Evolutionary conservation across 139 green algal species (phyloP).

Genomic region (Volvox africanus): DNA sequence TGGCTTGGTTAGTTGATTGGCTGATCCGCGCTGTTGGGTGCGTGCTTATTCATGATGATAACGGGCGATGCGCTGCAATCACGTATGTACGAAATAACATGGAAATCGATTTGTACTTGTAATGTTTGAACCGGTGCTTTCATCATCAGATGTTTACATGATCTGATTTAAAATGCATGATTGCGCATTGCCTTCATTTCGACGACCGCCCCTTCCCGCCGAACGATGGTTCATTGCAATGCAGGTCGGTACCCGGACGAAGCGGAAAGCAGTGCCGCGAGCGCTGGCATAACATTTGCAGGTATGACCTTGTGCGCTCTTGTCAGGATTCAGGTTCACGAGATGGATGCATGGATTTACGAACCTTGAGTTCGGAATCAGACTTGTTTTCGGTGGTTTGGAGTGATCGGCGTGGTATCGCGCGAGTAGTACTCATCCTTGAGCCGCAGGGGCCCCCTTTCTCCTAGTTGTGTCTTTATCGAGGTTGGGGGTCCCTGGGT

Average conservation of each 20-base stretch:
- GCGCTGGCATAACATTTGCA: conserved; percentile 33
- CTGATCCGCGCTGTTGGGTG: not conserved
- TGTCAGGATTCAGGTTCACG: no score
- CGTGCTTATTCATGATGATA: not conserved
- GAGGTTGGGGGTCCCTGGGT: no score
- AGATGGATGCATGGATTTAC: no score
- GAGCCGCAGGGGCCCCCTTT: no score
- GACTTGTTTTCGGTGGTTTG: no score
- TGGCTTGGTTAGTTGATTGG: not conserved
- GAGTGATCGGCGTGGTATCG: no score
- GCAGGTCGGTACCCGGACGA: conserved; percentile 17
- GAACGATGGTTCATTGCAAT: not conserved
- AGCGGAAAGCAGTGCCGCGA: conserved; percentile 35
- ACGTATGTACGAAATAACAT: not conserved
- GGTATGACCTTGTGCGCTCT: not conserved
- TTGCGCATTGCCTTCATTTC: not conserved
- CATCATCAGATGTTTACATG: not conserved
- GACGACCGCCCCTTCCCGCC: no score
- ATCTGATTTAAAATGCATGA: not conserved
- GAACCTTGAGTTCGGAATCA: no score
- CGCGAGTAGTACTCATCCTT: no score
- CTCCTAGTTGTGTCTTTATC: no score
- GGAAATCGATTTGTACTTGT: not conserved
- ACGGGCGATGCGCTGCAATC: not conserved
- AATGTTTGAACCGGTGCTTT: not conserved